Conservation (phyloP, 2,329 filamentous ascomycete species). For the Myriosclerotinia duriaeana region DNA sequence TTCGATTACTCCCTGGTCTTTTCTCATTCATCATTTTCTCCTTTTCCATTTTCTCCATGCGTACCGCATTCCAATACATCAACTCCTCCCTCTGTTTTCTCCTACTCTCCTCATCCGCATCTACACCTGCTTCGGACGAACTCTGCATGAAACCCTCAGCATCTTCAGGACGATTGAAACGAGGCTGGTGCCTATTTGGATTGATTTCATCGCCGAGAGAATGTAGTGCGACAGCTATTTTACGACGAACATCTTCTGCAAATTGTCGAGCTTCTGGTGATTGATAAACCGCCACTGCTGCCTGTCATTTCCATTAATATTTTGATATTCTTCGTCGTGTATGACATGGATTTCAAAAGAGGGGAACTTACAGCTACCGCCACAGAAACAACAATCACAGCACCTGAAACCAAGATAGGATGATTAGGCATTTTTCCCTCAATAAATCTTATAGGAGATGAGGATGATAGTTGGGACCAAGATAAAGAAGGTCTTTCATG, state of each 20-base stretch:
- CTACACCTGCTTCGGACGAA: slow-evolving; percentile 50
- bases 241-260: slow-evolving; percentile 59
- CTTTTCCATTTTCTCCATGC: slow-evolving; percentile 50
- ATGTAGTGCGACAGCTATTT: slow-evolving; percentile 60
- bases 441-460: slow-evolving; percentile 20
- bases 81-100: slow-evolving; percentile 63
- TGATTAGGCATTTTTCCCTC: slow-evolving; percentile 39
- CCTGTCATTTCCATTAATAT: slow-evolving; percentile 30
- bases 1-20: slow-evolving; percentile 36
- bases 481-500: not conserved
- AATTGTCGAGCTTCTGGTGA: slow-evolving; percentile 62
- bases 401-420: slow-evolving; percentile 39
- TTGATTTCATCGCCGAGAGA: slow-evolving; percentile 58
- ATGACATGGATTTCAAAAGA: slow-evolving; percentile 5
- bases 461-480: not conserved
- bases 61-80: slow-evolving; percentile 63
- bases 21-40: slow-evolving; percentile 35
- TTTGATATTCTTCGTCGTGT: not conserved
- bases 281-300: slow-evolving; percentile 54
- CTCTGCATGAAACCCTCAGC: slow-evolving; percentile 62
- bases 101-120: slow-evolving; percentile 61
- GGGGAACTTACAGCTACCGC: slow-evolving; percentile 38
- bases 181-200: slow-evolving; percentile 45
- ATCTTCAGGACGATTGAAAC: slow-evolving; percentile 66
- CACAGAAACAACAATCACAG: slow-evolving; percentile 39